Evolutionary conservation across 352 stramenopile genomes (phyloP).

Genomic region (Pythium diclinum): DNA sequence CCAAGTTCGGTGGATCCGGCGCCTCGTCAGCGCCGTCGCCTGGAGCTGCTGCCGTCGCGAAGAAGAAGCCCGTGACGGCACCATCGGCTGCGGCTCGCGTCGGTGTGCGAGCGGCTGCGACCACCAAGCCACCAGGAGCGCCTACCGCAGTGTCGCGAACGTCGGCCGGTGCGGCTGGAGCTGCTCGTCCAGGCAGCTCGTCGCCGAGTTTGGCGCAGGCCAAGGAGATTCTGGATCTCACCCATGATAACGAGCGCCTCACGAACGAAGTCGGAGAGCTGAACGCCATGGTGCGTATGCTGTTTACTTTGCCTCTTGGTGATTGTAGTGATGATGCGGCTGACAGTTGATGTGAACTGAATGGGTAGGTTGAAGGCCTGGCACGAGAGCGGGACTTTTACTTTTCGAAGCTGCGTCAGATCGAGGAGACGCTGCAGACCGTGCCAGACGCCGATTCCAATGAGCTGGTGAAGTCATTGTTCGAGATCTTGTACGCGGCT

Average conservation of each 20-base stretch:
- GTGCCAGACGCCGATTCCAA: conserved; percentile 53
- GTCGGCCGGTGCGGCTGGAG: conserved; percentile 12
- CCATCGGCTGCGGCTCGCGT: conserved; percentile 28
- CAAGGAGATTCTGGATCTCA: conserved; percentile 76
- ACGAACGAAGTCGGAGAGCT: conserved; percentile 79
- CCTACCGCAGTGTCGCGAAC: conserved; percentile 33
- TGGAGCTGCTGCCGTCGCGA: conserved; percentile 27
- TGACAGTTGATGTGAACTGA: conserved; percentile 7
- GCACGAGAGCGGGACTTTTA: conserved; percentile 99
- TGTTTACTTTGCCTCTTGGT: background rate
- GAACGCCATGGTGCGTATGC: conserved; percentile 54
- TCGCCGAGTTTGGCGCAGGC: conserved; percentile 45
- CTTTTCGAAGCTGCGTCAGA: conserved; percentile 97
- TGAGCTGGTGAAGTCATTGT: conserved; percentile 64
- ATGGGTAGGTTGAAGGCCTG: conserved; percentile 72
- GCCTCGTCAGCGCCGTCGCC: conserved; percentile 29
- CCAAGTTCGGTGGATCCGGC: conserved; percentile 53
- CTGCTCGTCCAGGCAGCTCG: conserved; percentile 13
- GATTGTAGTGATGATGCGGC: background rate
- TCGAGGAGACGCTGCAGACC: conserved; percentile 95
- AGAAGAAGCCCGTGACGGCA: conserved; percentile 37
- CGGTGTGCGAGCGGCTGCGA: conserved; percentile 21
- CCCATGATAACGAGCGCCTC: conserved; percentile 57
- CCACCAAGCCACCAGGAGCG: conserved; percentile 43
- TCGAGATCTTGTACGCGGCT: conserved; percentile 84